phyloP scores from a whole-genome alignment of 2,329 filamentous ascomycete species.

The Colletotrichum kahawae region DNA sequence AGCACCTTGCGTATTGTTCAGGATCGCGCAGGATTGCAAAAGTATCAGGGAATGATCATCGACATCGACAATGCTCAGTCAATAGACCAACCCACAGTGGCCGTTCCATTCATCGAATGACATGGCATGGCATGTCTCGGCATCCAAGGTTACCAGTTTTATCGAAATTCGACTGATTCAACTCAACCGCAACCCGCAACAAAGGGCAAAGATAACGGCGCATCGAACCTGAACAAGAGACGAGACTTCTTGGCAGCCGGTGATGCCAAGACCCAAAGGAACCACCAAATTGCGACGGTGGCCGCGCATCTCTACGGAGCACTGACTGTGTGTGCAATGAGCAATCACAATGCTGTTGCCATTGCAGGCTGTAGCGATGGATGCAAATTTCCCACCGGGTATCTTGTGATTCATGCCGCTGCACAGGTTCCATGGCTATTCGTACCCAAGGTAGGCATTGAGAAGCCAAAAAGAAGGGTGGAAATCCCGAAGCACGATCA shows the following conservation, averaged over 20 bases:
- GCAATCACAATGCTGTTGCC: background rate
- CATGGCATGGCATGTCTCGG: background rate
- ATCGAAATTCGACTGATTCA: background rate
- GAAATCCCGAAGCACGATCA: background rate
- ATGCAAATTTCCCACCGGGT: background rate
- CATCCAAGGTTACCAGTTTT: background rate
- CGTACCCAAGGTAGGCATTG: background rate
- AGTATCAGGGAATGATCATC: background rate
- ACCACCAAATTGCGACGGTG: conserved; percentile 3
- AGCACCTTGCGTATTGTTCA: background rate
- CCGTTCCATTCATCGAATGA: background rate
- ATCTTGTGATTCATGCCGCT: background rate
- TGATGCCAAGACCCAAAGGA: background rate
- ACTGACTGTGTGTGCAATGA: background rate
- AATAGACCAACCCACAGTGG: background rate
- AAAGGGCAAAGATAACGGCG: background rate
- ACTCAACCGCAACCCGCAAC: background rate
- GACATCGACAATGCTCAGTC: background rate
- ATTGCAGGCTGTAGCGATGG: background rate
- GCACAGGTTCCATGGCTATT: background rate
- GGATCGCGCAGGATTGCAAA: background rate
- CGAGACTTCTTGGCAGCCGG: background rate
- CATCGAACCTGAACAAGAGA: background rate
- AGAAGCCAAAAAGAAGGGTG: background rate
- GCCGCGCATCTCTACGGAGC: background rate